Base-by-base conservation (phyloP, 192 early-diverging fungal species). In the Rhizophlyctis rosea region DNA sequence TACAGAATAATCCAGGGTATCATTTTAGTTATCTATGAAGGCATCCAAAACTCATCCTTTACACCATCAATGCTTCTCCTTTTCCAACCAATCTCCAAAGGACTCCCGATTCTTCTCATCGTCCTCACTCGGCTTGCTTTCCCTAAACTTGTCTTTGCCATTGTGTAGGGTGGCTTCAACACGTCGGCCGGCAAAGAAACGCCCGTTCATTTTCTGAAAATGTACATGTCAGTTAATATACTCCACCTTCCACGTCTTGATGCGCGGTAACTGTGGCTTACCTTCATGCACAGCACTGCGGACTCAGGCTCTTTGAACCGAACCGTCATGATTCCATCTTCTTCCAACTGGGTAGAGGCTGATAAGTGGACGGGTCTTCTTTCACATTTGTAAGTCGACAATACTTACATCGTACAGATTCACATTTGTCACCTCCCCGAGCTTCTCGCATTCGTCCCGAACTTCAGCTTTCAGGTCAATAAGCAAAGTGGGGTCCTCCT, bases 381-480 rank as follows among this genome's bases (percentile, higher is more conserved):
- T 53, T 27, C 39, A 7, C 9, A 13, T 44, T 44, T 44, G 9
- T 7, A 44, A n/a, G n/a, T n/a, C n/a, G 39, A 44, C 18, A 44
- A 13, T 14, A 81, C 87, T 76, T 85, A 92, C 91, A 75, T 99
- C 96, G 67, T 91, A 97, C 13, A 99, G 71, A 39, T 92, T 86
- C 3, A 99, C 90, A 65, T 93, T 96, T 23, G 95, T 95, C 2
- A 97, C 94, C 52, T 90, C 87, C 14, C 96, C 96, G 11, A 96
- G 65, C 57, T 90, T 92, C 64, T 95, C 94, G 67, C 94, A 95
- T 61, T 99, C 96, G 24, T 81, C 77, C 2, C 96, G 85, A 14
- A 99, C 88, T 66, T 99, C 96, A 39, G 96, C 88, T 50, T 95
- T 90, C 58, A 99, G 74, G 36, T 99, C 96, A 21, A 99, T 71